phyloP scores from a whole-genome alignment of 2,329 filamentous ascomycete genomes.

The Talaromyces albobiverticillius region DNA sequence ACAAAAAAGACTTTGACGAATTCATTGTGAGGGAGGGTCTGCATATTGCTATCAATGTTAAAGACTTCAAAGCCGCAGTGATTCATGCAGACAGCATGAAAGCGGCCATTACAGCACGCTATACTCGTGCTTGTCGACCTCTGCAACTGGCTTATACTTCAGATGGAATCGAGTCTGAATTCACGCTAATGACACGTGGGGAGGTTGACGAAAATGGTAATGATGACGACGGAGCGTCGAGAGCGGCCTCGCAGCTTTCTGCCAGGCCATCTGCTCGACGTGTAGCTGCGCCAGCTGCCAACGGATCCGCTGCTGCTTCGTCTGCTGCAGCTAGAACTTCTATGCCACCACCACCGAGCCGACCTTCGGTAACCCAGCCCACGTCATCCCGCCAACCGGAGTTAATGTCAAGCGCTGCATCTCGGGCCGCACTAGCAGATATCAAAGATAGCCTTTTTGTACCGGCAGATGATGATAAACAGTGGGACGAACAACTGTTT shows the following conservation, averaged over 20 bases:
- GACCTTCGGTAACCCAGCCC: constrained; percentile 30
- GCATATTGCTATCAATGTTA: constrained; percentile 62
- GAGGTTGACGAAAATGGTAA: constrained; percentile 41
- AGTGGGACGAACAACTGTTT: constrained; percentile 61
- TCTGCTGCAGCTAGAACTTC: constrained; percentile 21
- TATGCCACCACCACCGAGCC: constrained; percentile 25
- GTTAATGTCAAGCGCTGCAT: constrained; percentile 22
- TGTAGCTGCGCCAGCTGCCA: constrained; percentile 17
- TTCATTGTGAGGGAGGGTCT: constrained; percentile 58
- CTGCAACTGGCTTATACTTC: constrained; percentile 59
- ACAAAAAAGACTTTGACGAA: constrained; percentile 60
- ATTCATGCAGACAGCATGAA: constrained; percentile 60
- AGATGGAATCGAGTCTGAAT: constrained; percentile 54
- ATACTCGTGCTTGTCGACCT: constrained; percentile 59
- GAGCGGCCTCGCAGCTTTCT: constrained; percentile 38
- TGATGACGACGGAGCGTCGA: constrained; percentile 32
- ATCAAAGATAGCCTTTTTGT: constrained; percentile 62
- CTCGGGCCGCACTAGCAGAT: constrained; percentile 38
- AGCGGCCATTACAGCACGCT: constrained; percentile 54
- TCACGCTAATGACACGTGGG: constrained; percentile 59
- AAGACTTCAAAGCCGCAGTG: constrained; percentile 65
- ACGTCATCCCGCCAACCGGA: constrained; percentile 22
- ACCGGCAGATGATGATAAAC: constrained; percentile 56
- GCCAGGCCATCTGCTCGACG: constrained; percentile 37
- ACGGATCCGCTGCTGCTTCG: constrained; percentile 9